Evolutionary conservation across 805 yeast species (phyloP), one percentile per base, ranked within the genome.

Genomic region (Ogataea naganishii): DNA sequence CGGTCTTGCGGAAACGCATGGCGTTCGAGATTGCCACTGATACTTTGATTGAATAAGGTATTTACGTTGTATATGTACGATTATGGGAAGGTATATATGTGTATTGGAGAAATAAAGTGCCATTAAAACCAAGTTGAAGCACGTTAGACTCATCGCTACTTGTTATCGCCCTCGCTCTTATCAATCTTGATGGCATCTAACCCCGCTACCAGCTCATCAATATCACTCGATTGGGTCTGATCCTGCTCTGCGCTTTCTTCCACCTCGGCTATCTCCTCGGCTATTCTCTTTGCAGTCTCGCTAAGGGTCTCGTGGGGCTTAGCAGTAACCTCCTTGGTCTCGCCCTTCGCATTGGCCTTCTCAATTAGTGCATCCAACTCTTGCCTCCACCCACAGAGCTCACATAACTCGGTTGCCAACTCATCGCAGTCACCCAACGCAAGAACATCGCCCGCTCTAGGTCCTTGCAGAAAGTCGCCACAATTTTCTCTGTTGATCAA

Each of bases 401-500:
- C 53, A 7, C 73, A 75, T 15, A 86, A 45, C 18, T 51, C 48
- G 20, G 61, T 64, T 0, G 79, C 83, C 27, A 76, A 66, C n/a
- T 46, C 57, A 40, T 86, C 96, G 35, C 94, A 75, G 23, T 70
- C 69, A 3, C 75, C 75, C 15, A 80, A 51, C 4, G 70, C 49
- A 2, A 84, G 39, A 7, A 80, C 47, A 49, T 89, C 97, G 1
- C 65, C 39, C 20, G 67, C 52, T 38, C 95, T 64, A 5, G 69
- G 63, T 13, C 66, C 59, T 11, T 58, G 43, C 26, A 49, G 44
- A 44, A 81, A 81, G 40, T 74, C 80, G 3, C 97, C 97, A 10
- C 83, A 96, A 0, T 56, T 44, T 35, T 83, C 95, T 31, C 68
- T 66, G 49, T 89, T 89, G 20, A 85, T 65, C 34, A 89, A 63